Evolutionary conservation across 306 rosid genomes (phyloP), one percentile per base, ranked within the genome.

Genomic region (Elaeagnus macrophylla): DNA sequence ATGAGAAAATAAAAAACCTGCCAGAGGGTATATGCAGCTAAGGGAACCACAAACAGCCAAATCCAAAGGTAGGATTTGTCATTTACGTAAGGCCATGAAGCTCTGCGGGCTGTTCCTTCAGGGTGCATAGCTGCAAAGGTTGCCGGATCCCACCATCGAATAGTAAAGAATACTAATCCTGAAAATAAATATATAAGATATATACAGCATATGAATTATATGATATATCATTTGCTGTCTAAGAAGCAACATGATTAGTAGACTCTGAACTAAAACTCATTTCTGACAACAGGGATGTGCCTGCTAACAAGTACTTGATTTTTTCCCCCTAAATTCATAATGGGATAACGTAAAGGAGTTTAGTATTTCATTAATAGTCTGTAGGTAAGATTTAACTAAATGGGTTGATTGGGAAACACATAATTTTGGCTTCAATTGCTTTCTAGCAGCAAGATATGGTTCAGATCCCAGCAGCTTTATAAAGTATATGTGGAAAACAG

Each of bases 101-200:
- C 78, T 56, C 89, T 78, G 37, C 19, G 62, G 17, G 79, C 64
- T 61, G 78, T 66, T 68, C 85, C 86, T 75, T 72, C 84, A 1
- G 95, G 95, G 61, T 71, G 86, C 97, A 82, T 82, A 46, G 88
- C 97, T 61, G 77, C 86, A 42, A 89, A 80, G 61, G 86, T 75
- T 20, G 72, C 77, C 14, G 88, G 86, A 58, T 85, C 83, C 97
- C 97, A 89, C 97, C 97, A 89, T 32, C 97, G 79, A 56, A 89
- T 80, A 40, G 97, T 89, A 67, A 89, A 89, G 79, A 89, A 89
- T 70, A 89, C 97, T 45, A 89, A 51, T 63, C 97, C 97, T 89
- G 80, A 41, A 71, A 65, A 56, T 20, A 60, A 53, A 2, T 13
- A 48, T 14, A 41, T 52, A 13, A 14, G 37, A 10, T 14, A 19